These are phyloP conservation scores for Barbatosphaeria neglecta DNA, from an alignment of 495 filamentous ascomycete species.

Conservation along the genomic window DNA sequence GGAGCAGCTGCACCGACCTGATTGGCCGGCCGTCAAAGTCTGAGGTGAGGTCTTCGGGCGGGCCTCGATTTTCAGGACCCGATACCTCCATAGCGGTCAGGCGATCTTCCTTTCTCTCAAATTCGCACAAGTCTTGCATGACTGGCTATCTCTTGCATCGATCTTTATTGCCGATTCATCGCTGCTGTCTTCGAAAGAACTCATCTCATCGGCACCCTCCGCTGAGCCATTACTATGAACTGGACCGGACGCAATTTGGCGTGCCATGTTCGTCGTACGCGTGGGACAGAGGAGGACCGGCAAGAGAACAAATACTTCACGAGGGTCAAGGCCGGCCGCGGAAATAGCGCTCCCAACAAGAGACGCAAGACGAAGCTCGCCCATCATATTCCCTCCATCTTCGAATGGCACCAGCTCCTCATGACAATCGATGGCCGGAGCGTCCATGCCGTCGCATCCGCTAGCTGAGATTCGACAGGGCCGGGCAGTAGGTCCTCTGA, in stretches of 20 bases:
- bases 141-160: too few relatives aligned
- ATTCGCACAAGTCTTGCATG: too few relatives aligned
- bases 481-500: background rate
- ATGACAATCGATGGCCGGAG: background rate
- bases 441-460: background rate
- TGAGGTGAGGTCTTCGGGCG: too few relatives aligned
- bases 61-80: too few relatives aligned
- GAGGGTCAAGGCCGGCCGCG: constrained; percentile 17
- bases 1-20: background rate
- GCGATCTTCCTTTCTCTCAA: too few relatives aligned
- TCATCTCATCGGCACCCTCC: too few relatives aligned
- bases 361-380: constrained; percentile 4
- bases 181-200: too few relatives aligned
- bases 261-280: constrained; percentile 18
- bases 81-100: too few relatives aligned
- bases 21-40: background rate
- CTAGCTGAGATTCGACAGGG: background rate
- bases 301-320: constrained; percentile 32
- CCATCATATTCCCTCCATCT: background rate
- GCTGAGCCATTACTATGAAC: constrained; percentile 34
- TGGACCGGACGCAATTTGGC: constrained; percentile 34
- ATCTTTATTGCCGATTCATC: too few relatives aligned
- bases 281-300: constrained; percentile 20
- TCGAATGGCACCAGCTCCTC: background rate
- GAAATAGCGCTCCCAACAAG: constrained; percentile 3